Evolutionary conservation across 1,284 basidiomycete genomes (phyloP).

Genomic region (Pterula multifida): DNA sequence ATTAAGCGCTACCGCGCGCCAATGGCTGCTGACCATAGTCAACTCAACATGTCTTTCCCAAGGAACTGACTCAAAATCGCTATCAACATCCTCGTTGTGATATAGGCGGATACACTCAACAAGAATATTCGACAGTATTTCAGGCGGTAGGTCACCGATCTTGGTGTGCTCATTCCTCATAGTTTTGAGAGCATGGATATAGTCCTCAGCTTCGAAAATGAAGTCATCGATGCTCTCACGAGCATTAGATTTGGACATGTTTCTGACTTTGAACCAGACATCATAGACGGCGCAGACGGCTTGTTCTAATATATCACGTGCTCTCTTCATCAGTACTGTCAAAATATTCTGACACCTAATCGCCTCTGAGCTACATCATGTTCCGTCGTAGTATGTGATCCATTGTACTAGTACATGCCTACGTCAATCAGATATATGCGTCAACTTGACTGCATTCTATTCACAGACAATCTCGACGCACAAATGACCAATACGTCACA

Average conservation of each 20-base stretch:
- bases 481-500: too few species aligned
- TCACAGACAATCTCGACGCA: too few species aligned
- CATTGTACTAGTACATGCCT: too few species aligned
- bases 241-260: background rate
- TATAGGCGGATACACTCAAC: background rate
- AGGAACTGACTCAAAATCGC: background rate
- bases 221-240: background rate
- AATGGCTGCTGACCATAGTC: background rate
- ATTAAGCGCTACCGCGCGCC: background rate
- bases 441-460: too few species aligned
- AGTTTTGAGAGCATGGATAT: background rate
- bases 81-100: background rate
- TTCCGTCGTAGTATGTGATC: too few species aligned
- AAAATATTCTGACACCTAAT: too few species aligned
- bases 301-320: too few species aligned
- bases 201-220: background rate
- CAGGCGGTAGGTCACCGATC: background rate
- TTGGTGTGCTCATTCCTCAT: background rate
- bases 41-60: background rate
- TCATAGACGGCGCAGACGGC: too few species aligned
- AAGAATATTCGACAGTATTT: background rate
- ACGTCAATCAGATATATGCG: too few species aligned
- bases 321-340: too few species aligned
- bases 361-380: too few species aligned
- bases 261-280: too few species aligned